Evolutionary conservation across 2,329 filamentous ascomycete genomes (phyloP), one percentile per base, ranked within the genome.

Genomic region (Penicillium sp.): DNA sequence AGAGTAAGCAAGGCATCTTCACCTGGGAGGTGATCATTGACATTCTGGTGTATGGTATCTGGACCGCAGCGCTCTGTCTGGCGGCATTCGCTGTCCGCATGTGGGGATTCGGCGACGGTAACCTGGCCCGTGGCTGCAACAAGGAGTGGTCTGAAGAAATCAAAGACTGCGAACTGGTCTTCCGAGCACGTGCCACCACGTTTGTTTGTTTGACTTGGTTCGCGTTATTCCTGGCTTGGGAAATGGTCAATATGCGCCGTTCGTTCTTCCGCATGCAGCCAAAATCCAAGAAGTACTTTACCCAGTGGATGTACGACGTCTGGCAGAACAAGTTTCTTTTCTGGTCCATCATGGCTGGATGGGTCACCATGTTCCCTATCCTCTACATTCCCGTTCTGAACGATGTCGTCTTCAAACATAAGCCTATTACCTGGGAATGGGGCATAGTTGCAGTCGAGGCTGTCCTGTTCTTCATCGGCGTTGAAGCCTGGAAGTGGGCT

Each of bases 181-280:
- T 87, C 77, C 82, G 83, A 29, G 87, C 86, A 1, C 83, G 87
- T 9, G 85, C 85, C 1, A 88, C 87, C 0, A 86, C 83, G 2
- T 90, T 90, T 65, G 85, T 84, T 14, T 86, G 82, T 56, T 75
- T 90, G n/a, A 90, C 86, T 0, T 90, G 86, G 86, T 86, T 85
- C 61, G 84, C 85, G 0, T 79, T 90, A n/a, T 87, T 90, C 75
- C 76, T 89, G 6, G 87, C 87, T 0, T 90, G 87, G 88, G 86
- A 90, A 70, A 86, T 89, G 80, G 78, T 89, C 49, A 81, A 88
- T 63, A 81, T 86, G 75, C 84, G 87, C 29, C 81, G 85, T 23
- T 86, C 82, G 1, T 88, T 90, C 76, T 90, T 90, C 79, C 79
- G 81, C 65, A 87, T 89, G 82, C 81, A 87, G 63, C 84, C 86